Evolutionary conservation across 2,329 filamentous ascomycete genomes (phyloP), one percentile per base, ranked within the genome.

Genomic region (Ascochyta lentis): DNA sequence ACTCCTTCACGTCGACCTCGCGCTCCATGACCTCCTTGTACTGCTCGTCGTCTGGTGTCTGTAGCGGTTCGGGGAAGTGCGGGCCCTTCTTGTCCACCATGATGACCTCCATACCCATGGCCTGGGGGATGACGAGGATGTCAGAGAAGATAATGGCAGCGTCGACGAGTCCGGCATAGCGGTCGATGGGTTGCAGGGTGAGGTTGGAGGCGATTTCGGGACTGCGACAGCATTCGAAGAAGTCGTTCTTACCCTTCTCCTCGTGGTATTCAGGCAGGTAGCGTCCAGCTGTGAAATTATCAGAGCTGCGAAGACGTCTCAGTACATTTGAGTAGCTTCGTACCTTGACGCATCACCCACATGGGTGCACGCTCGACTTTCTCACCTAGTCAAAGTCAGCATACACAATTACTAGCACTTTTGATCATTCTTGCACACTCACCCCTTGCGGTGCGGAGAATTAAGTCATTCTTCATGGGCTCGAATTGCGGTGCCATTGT

Each of bases 281-380:
- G 68, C 95, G 90, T 57, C 95, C 95, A 72, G 95, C 95, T 96
- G 64, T 45, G 16, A 3, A 27, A 9, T 26, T 34, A 19, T 73
- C 16, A 71, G 59, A 35, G 41, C 29, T 27, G n/a, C 9, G 34
- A 6, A 44, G 46, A 35, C 44, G 45, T 37, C 33, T 27, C 23
- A 52, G 39, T 15, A 13, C 22, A 47, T 13, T 16, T 26, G 34
- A 24, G 29, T 48, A 67, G 38, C 44, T 45, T 45, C 77, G 76
- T 82, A 94, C 92, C 92, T 87, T 99, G 95, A 78, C 95, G 90
- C 95, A 99, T 99, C 75, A 99, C 92, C 95, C 95, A 99, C 82
- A 96, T 91, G 54, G 95, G 95, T 59, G 95, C 90, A 63, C 95
- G 88, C 78, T 97, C 92, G 64, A 98, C 91, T 75, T 88, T 88